Conservation (phyloP, 2,329 filamentous ascomycete genomes). For the Arachnomyces sp. region DNA sequence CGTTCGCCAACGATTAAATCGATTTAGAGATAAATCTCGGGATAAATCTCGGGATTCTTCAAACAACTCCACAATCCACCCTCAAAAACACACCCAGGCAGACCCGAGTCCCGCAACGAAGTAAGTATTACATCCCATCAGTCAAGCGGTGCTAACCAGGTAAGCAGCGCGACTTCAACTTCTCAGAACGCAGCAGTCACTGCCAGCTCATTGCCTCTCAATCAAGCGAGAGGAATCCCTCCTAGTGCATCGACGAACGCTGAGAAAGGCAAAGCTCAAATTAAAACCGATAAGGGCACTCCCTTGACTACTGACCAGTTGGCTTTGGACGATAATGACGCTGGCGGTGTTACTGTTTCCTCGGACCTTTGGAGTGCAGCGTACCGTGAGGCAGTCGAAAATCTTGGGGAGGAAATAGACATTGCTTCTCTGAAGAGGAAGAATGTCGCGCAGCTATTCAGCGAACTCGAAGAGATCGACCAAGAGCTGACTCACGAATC, state of each 20-base stretch:
- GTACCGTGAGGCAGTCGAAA: slow-evolving; percentile 21
- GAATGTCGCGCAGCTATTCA: slow-evolving; percentile 18
- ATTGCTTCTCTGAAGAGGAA: slow-evolving; percentile 19
- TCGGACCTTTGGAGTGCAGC: slow-evolving; percentile 22
- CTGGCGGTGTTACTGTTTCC: slow-evolving; percentile 2
- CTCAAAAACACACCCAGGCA: background rate
- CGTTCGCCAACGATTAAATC: background rate
- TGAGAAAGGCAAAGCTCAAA: slow-evolving; percentile 1
- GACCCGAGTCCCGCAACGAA: slow-evolving; percentile 2
- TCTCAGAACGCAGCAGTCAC: slow-evolving; percentile 1
- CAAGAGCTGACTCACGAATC: slow-evolving; percentile 16
- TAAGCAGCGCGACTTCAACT: no score
- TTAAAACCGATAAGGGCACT: background rate
- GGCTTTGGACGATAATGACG: slow-evolving; percentile 3
- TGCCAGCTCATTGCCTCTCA: slow-evolving; percentile 3
- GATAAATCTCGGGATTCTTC: slow-evolving; percentile 1
- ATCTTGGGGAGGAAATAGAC: slow-evolving; percentile 18
- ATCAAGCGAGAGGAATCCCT: background rate
- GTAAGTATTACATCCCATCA: slow-evolving; percentile 5
- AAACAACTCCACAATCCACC: slow-evolving; percentile 1
- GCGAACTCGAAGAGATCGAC: slow-evolving; percentile 18
- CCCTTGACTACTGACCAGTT: background rate
- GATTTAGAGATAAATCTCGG: slow-evolving; percentile 2
- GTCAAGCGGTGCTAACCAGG: slow-evolving; percentile 1
- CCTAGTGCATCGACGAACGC: background rate